phyloP scores from a whole-genome alignment of 2,329 filamentous ascomycete genomes.

The Magnaporthales sp. region DNA sequence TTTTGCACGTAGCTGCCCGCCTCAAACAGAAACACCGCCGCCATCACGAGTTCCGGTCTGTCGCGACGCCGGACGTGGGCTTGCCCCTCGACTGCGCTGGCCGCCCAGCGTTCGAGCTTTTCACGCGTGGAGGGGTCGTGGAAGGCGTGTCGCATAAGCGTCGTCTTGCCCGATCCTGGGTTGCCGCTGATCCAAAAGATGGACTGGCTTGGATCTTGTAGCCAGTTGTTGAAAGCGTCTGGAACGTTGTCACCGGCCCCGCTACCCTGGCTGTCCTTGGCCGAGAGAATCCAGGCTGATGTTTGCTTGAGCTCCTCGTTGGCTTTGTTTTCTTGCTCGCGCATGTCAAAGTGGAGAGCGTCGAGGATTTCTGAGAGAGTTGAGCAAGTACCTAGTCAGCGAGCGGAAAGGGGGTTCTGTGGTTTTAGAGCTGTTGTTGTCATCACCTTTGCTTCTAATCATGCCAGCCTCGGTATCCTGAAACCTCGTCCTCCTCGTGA shows the following conservation, averaged over 20 bases:
- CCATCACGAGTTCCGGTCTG: background rate
- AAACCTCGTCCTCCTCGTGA: background rate
- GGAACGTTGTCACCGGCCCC: background rate
- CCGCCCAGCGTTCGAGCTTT: background rate
- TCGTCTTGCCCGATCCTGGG: conserved; percentile 22
- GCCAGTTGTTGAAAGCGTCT: background rate
- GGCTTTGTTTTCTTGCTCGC: background rate
- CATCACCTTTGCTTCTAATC: background rate
- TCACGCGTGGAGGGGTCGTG: background rate
- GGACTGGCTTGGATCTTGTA: conserved; percentile 13
- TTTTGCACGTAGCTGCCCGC: background rate
- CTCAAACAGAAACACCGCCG: background rate
- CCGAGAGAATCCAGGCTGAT: background rate
- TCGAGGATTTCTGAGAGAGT: background rate
- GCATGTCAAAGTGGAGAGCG: background rate
- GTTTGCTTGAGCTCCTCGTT: background rate
- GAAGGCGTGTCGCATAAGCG: background rate
- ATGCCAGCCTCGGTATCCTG: background rate
- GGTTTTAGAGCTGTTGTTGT: no score
- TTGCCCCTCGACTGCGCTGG: background rate
- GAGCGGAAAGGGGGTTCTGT: no score
- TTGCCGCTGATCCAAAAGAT: conserved; percentile 23
- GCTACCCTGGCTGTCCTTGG: background rate
- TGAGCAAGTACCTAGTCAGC: no score
- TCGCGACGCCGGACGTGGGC: background rate